Base-by-base conservation (phyloP, 2,329 filamentous ascomycete species). In the Colletotrichum godetiae region DNA sequence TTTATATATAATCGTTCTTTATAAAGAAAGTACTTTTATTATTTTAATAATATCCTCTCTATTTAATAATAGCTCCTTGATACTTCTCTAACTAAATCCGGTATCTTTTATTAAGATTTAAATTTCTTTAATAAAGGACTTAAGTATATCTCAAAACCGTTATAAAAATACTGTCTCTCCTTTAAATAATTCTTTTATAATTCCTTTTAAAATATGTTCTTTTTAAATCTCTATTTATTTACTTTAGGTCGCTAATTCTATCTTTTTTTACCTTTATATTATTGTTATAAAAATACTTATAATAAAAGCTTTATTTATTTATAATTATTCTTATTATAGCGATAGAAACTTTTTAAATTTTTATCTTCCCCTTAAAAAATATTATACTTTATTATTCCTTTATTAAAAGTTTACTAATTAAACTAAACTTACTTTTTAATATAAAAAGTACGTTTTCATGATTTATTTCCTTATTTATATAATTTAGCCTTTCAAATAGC, bases 191-290 rank as follows among this genome's bases (percentile, higher is more conserved):
- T 62, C 22, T 7, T 49, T 19, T 42, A 24, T n/a, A 15, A 27
- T 61, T 24, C 42, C 24, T 19, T 49, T 19, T 22, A 24, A 27
- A 7, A 27, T n/a, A 42, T 10, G 11, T 27, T 61, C 8, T 61
- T 10, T 19, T n/a, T 46, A 46, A 27, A 11, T 61, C 5, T 61
- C 6, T 19, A 27, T 15, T 61, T 37, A 61, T 24, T 61, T 37
- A 27, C 10, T 27, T 6, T 61, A 27, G 7, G 19, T 22, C n/a
- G 10, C 6, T 61, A 61, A 37, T 42, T 61, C n/a, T 8, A 12
- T 42, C 5, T 61, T 42, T 29, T 29, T 46, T 42, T 42, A n/a
- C 3, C 7, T 42, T 24, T 79, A 86, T 88, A 31, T n/a, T 57
- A 33, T 57, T 37, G 33, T 4, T 33, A 57, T 31, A 31, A 31